phyloP scores from a whole-genome alignment of 75 land plant genomes.

The Cupressus sempervirens region DNA sequence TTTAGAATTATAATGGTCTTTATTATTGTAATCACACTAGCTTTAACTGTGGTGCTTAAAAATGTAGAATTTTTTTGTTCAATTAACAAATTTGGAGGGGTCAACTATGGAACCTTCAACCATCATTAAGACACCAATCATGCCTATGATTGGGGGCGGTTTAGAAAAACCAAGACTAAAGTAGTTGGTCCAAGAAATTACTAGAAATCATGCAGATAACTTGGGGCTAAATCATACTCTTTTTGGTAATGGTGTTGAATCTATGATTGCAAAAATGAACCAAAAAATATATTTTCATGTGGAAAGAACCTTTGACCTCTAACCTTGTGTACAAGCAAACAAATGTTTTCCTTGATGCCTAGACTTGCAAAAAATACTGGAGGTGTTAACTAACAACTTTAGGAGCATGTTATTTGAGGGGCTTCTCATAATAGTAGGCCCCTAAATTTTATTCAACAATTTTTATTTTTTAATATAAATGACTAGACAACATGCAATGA shows the following conservation, averaged over 20 bases:
- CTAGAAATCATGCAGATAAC: conserved; percentile 40
- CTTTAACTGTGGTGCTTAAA: not conserved
- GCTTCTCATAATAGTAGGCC: too few species aligned
- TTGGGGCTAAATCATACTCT: conserved; percentile 72
- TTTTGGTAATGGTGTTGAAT: conserved; percentile 35
- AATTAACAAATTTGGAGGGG: conserved; percentile 52
- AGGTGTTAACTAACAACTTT: too few species aligned
- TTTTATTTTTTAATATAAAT: too few species aligned
- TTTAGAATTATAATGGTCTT: not conserved
- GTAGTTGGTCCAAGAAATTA: conserved; percentile 64
- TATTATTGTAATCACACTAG: not conserved
- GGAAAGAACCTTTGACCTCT: too few species aligned
- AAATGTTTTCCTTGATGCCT: too few species aligned
- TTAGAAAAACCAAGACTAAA: conserved; percentile 32
- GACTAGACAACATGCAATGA: too few species aligned
- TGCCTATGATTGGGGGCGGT: conserved; percentile 41
- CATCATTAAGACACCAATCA: conserved; percentile 50
- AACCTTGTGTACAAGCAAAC: too few species aligned
- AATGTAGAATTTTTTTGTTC: conserved; percentile 61
- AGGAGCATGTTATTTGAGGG: too few species aligned
- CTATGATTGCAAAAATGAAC: too few species aligned
- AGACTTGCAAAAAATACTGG: too few species aligned
- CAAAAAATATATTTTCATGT: too few species aligned
- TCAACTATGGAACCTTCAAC: conserved; percentile 53
- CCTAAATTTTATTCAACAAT: too few species aligned